A percentile compares a stretch with the other conserved stretches of the same genome.
Conservation (phyloP, 73 alveolate genomes). For the Paramecium octaurelia region DNA sequence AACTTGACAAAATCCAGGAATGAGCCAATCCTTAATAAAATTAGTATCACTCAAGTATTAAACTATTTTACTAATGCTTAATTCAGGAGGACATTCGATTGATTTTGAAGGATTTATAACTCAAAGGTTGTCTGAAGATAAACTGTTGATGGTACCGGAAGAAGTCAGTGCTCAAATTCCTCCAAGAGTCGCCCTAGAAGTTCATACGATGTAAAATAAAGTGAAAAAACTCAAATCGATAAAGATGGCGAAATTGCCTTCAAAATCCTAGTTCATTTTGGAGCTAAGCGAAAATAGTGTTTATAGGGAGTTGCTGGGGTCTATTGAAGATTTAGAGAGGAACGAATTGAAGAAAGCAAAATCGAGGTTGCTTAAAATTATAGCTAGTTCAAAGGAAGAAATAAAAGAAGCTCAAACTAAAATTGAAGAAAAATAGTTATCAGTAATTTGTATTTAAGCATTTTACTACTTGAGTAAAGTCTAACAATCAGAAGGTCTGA, state of each 20-base stretch:
- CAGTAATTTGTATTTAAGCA: conserved; percentile 22
- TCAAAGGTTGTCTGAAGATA: neutral
- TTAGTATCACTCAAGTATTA: neutral
- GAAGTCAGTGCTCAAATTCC: neutral
- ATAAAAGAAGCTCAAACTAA: neutral
- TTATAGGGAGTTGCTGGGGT: neutral
- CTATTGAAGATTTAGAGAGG: neutral
- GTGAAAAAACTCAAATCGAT: neutral
- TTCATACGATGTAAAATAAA: neutral
- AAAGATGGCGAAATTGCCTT: neutral
- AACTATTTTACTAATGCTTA: neutral
- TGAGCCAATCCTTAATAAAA: neutral
- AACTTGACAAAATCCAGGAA: neutral
- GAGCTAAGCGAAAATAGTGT: neutral
- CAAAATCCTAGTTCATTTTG: neutral
- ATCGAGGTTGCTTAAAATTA: neutral
- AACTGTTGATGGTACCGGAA: neutral
- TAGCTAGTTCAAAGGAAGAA: neutral
- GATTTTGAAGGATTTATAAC: neutral
- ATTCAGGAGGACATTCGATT: neutral
- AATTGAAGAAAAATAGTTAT: neutral
- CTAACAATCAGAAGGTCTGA: neutral
- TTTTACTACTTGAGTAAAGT: neutral
- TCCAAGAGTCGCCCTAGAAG: neutral
- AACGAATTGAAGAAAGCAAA: neutral